Evolutionary conservation across 139 green algal species (phyloP).

Genomic region (Auxenochlorella pyrenoidosa): DNA sequence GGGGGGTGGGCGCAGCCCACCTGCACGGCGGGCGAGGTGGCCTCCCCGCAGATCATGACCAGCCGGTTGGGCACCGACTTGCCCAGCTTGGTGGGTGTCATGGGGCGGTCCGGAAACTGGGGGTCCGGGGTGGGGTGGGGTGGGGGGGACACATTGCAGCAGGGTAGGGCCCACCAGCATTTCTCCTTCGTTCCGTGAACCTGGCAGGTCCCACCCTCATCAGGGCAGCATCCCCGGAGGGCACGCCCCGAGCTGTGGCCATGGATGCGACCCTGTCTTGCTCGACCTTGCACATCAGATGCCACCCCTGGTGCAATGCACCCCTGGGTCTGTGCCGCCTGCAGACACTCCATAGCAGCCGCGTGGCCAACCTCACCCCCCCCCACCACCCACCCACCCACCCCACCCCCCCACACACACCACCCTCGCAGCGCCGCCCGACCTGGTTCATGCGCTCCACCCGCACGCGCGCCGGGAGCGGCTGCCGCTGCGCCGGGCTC

Average conservation of each 20-base stretch:
- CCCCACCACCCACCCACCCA: neutral
- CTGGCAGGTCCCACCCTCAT: no score
- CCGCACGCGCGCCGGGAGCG: constrained; percentile 44
- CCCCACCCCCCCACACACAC: no score
- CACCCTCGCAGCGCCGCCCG: neutral
- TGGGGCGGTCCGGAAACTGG: neutral
- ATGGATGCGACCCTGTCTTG: no score
- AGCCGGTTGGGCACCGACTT: constrained; percentile 17
- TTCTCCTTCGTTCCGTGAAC: no score
- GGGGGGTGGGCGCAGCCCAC: neutral
- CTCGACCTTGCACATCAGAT: no score
- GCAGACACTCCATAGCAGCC: no score
- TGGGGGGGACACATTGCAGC: no score
- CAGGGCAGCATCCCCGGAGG: no score
- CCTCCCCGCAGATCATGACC: constrained; percentile 5
- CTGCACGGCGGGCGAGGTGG: neutral
- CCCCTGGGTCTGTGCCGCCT: no score
- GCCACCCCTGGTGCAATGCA: no score
- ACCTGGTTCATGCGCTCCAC: constrained; percentile 70
- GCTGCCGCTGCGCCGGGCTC: neutral
- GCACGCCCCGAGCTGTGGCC: no score
- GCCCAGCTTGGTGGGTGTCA: constrained; percentile 11
- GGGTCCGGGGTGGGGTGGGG: neutral
- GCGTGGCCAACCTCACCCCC: no score
- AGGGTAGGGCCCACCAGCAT: neutral